Percentiles rank a stretch among this genome's conserved stretches.
phyloP scores from a whole-genome alignment of 768 basidiomycete genomes.

The Calvatia gigantea region DNA sequence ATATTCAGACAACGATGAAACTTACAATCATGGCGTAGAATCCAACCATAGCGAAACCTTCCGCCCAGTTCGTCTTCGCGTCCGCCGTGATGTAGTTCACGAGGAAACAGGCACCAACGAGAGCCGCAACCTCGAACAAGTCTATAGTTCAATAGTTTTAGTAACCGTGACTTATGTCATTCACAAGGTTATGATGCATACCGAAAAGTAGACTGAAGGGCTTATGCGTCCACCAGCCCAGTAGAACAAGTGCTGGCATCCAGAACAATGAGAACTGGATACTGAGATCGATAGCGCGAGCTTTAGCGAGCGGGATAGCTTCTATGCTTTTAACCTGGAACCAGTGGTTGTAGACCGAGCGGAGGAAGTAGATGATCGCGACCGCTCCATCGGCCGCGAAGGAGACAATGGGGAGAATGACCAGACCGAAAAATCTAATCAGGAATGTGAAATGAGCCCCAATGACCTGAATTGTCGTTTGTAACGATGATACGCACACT shows the following conservation, averaged over 20 bases:
- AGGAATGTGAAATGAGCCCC: slow-evolving; percentile 18
- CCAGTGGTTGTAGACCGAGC: slow-evolving; percentile 36
- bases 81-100: slow-evolving; percentile 82
- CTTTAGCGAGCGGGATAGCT: slow-evolving; percentile 60
- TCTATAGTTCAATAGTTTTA: slow-evolving; percentile 35
- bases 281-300: slow-evolving; percentile 69
- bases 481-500: slow-evolving; percentile 41
- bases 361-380: slow-evolving; percentile 54
- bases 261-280: slow-evolving; percentile 79
- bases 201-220: slow-evolving; percentile 69
- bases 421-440: slow-evolving; percentile 76
- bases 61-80: slow-evolving; percentile 76
- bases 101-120: slow-evolving; percentile 67
- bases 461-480: background rate
- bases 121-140: slow-evolving; percentile 61
- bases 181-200: slow-evolving; percentile 22
- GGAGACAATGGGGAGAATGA: slow-evolving; percentile 69
- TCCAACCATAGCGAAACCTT: slow-evolving; percentile 61
- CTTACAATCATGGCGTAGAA: slow-evolving; percentile 67
- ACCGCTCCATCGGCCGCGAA: slow-evolving; percentile 70
- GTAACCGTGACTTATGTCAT: background rate
- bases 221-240: slow-evolving; percentile 63
- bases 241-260: slow-evolving; percentile 69
- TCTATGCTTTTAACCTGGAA: slow-evolving; percentile 36
- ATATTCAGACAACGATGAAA: background rate